Conservation (phyloP, 768 basidiomycete genomes). For the Naematelia encephala region DNA sequence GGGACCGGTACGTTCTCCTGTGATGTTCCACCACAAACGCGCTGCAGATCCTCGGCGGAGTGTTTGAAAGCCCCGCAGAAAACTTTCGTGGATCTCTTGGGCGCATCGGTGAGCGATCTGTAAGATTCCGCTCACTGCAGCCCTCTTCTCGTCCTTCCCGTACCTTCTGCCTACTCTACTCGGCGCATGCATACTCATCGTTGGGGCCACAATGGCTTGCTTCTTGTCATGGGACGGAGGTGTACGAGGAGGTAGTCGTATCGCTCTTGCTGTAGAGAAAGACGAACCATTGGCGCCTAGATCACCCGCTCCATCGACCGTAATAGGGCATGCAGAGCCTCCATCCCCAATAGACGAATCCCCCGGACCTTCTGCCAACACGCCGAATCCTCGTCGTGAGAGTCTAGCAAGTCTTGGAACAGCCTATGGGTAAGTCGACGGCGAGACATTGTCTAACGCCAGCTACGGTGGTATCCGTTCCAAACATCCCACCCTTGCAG, state of each 20-base stretch:
- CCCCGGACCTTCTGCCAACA: slow-evolving; percentile 17
- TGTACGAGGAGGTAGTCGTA: slow-evolving; percentile 73
- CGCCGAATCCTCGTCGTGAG: slow-evolving; percentile 32
- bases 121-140: not conserved
- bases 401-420: slow-evolving; percentile 48
- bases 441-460: not conserved
- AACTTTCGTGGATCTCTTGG: slow-evolving; percentile 73
- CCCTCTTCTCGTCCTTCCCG: slow-evolving; percentile 72
- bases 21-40: slow-evolving; percentile 2
- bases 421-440: slow-evolving; percentile 42
- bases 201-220: slow-evolving; percentile 77
- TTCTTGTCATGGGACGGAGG: slow-evolving; percentile 92
- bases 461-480: slow-evolving; percentile 50
- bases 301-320: slow-evolving; percentile 4
- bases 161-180: slow-evolving; percentile 84
- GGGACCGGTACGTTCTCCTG: slow-evolving; percentile 57
- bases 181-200: slow-evolving; percentile 71
- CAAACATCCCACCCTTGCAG: slow-evolving; percentile 49
- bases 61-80: slow-evolving; percentile 60
- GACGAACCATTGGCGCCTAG: slow-evolving; percentile 33
- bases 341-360: slow-evolving; percentile 26
- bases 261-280: slow-evolving; percentile 79
- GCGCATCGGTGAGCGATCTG: slow-evolving; percentile 51
- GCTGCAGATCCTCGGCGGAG: slow-evolving; percentile 57
- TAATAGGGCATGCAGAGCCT: slow-evolving; percentile 13